Percentiles rank a stretch among this genome's conserved stretches.
Conservation (phyloP, 108 stramenopile species). For the Nitzschia putrida region DNA sequence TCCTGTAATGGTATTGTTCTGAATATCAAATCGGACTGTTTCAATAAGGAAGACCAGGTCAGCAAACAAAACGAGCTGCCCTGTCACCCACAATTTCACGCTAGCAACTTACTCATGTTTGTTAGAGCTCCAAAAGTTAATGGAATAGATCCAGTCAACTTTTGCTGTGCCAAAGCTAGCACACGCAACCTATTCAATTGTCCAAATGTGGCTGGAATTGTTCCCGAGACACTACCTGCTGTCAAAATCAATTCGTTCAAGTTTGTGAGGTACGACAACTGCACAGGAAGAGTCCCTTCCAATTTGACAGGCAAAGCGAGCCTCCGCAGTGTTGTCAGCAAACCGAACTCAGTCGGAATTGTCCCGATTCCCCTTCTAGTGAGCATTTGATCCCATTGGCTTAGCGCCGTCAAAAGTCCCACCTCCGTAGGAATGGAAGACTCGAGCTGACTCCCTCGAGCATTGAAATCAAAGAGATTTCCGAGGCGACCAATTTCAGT, state of each 20-base stretch:
- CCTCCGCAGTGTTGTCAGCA: slow-evolving; percentile 39
- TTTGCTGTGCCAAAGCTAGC: slow-evolving; percentile 34
- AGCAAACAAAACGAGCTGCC: background rate
- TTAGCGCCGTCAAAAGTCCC: slow-evolving; percentile 50
- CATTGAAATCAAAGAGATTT: background rate
- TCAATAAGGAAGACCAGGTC: background rate
- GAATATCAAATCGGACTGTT: background rate
- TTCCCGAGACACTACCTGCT: slow-evolving; percentile 18
- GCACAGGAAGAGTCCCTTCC: slow-evolving; percentile 47
- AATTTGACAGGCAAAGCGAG: slow-evolving; percentile 42
- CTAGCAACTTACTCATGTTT: background rate
- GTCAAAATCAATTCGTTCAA: slow-evolving; percentile 52
- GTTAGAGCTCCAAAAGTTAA: slow-evolving; percentile 14
- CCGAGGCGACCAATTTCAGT: slow-evolving; percentile 1
- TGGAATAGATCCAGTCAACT: slow-evolving; percentile 50
- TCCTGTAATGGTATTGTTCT: background rate
- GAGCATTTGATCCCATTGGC: slow-evolving; percentile 36
- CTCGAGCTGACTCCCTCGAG: slow-evolving; percentile 6
- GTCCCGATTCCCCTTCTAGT: slow-evolving; percentile 40
- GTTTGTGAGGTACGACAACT: slow-evolving; percentile 50
- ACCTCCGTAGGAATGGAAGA: slow-evolving; percentile 60
- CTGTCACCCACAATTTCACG: background rate
- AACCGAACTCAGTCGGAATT: slow-evolving; percentile 61
- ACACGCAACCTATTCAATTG: slow-evolving; percentile 34
- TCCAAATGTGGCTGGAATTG: slow-evolving; percentile 52